Conservation (phyloP, 306 rosid species). For the Fragaria vesca region DNA sequence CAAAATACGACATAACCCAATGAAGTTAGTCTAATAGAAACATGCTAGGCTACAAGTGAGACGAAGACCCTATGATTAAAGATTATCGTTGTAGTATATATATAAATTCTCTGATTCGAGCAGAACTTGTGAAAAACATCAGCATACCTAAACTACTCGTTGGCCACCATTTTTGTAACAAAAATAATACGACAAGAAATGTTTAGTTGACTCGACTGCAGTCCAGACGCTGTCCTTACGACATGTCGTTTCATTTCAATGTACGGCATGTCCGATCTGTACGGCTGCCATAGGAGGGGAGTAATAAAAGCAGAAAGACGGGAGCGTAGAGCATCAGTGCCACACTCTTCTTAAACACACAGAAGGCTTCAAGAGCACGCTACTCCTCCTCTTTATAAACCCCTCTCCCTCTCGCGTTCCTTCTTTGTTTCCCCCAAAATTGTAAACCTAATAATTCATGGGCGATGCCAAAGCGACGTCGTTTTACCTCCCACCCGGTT, state of each 20-base stretch:
- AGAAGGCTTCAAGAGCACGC: slow-evolving; percentile 40
- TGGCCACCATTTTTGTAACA: too few species aligned
- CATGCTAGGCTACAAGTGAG: too few species aligned
- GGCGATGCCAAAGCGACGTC: slow-evolving; percentile 31
- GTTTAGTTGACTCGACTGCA: background rate
- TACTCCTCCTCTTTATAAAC: slow-evolving; percentile 10
- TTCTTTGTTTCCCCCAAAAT: background rate
- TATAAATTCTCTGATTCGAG: too few species aligned
- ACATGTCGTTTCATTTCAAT: background rate
- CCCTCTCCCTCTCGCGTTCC: background rate
- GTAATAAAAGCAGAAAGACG: background rate
- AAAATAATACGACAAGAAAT: too few species aligned
- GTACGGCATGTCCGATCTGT: background rate
- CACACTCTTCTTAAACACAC: background rate
- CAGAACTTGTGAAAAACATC: too few species aligned
- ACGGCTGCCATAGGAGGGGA: background rate
- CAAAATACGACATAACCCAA: too few species aligned
- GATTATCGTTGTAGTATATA: too few species aligned
- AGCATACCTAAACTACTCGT: too few species aligned
- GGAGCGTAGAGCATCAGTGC: background rate
- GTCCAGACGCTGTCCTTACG: background rate
- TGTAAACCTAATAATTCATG: slow-evolving; percentile 27
- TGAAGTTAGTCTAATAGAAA: too few species aligned
- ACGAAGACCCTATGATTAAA: too few species aligned
- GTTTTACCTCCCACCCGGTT: slow-evolving; percentile 52